These are phyloP conservation scores for Mrakia blollopis DNA, from an alignment of 768 basidiomycete genomes.

Conservation along the genomic window DNA sequence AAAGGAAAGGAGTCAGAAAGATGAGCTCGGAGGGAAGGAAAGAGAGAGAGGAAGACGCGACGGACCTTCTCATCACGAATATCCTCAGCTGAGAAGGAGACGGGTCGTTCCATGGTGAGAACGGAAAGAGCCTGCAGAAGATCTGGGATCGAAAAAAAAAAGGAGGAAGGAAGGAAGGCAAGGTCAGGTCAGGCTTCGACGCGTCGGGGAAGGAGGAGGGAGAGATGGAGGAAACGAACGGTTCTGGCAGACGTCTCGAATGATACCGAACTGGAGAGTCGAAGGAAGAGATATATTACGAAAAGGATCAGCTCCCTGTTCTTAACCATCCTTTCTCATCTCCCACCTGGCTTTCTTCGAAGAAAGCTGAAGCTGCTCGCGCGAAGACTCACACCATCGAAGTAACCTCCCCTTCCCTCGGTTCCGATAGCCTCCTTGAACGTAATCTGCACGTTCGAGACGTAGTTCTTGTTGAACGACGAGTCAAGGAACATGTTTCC, in stretches of 20 bases:
- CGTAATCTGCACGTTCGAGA: conserved; percentile 96
- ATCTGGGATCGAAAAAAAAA: conserved; percentile 53
- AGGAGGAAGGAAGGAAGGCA: not conserved
- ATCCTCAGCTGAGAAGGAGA: conserved; percentile 94
- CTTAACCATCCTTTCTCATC: too few relatives aligned
- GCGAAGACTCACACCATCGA: conserved; percentile 53
- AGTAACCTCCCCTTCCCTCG: conserved; percentile 99
- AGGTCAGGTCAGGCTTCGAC: not conserved
- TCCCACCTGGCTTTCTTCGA: not conserved
- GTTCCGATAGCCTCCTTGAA: conserved; percentile 99
- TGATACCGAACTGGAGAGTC: conserved; percentile 81
- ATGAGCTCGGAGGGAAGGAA: conserved; percentile 20
- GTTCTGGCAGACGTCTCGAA: conserved; percentile 95
- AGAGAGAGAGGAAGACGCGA: not conserved
- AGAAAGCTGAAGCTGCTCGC: not conserved
- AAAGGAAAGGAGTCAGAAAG: not conserved
- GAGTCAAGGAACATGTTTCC: conserved; percentile 86
- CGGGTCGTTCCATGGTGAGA: conserved; percentile 95
- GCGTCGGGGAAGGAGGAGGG: not conserved
- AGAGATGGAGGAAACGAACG: conserved; percentile 52
- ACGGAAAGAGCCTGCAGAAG: conserved; percentile 90
- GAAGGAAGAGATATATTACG: not conserved
- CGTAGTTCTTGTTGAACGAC: conserved; percentile 91
- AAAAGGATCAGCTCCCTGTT: not conserved
- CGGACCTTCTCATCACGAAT: conserved; percentile 95